Percentiles rank a stretch among this genome's conserved stretches.
Evolutionary conservation across 2,329 filamentous ascomycete species (phyloP).

Genomic region (Ophiosphaerella herpotricha): DNA sequence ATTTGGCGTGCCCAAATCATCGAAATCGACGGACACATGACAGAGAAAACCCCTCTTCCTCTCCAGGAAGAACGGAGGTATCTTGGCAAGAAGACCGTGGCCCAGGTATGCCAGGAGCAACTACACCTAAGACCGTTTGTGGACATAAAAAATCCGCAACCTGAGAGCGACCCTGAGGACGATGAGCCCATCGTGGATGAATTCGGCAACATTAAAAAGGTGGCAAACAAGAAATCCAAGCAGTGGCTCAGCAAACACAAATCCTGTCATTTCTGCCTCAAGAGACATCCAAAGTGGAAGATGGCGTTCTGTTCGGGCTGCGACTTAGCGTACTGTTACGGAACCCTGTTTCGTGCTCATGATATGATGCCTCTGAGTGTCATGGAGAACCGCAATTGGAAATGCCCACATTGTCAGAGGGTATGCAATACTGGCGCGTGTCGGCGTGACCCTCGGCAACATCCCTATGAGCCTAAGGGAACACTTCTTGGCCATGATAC

Average conservation of each 20-base stretch:
- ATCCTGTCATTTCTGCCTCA: conserved; percentile 81
- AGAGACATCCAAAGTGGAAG: conserved; percentile 81
- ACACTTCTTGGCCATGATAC: conserved; percentile 92
- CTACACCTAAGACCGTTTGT: conserved; percentile 78
- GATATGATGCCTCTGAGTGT: conserved; percentile 84
- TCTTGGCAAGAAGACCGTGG: conserved; percentile 76
- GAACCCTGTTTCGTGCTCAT: conserved; percentile 88
- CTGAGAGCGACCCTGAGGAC: conserved; percentile 52
- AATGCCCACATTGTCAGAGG: conserved; percentile 82
- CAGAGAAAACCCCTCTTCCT: conserved; percentile 68
- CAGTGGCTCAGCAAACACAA: conserved; percentile 56
- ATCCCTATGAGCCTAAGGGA: conserved; percentile 82
- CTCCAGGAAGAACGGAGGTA: conserved; percentile 71
- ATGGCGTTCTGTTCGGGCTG: conserved; percentile 81
- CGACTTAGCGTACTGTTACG: conserved; percentile 82
- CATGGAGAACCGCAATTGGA: conserved; percentile 81
- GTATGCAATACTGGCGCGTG: conserved; percentile 89
- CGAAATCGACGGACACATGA: conserved; percentile 68
- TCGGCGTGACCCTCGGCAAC: conserved; percentile 68
- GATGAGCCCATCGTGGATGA: conserved; percentile 66
- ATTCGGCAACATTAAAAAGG: conserved; percentile 66
- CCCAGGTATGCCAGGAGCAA: conserved; percentile 93
- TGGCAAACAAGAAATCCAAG: conserved; percentile 62
- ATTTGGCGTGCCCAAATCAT: conserved; percentile 80
- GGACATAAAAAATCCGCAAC: conserved; percentile 70